Percentiles rank a stretch among this genome's conserved stretches.
Conservation (phyloP, 768 basidiomycete species). For the Leccinum rimulosum region DNA sequence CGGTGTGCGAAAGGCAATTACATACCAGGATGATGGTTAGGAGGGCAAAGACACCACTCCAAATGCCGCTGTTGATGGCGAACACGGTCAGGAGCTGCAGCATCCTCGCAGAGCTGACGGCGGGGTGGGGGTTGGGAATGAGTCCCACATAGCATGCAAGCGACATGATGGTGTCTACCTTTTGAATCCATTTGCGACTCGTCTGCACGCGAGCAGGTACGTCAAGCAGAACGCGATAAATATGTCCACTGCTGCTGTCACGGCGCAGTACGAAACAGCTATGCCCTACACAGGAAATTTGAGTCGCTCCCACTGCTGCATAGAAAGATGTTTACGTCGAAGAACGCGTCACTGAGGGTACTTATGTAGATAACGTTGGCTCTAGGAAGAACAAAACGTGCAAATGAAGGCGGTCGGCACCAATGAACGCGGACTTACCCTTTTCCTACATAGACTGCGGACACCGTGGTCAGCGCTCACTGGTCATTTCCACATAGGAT, state of each 20-base stretch:
- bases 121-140: neutral
- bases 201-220: neutral
- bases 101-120: neutral
- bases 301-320: neutral
- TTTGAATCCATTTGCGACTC: constrained; percentile 1
- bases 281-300: neutral
- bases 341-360: neutral
- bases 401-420: neutral
- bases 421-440: neutral
- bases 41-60: constrained; percentile 2
- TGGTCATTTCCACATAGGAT: neutral
- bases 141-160: neutral
- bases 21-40: constrained; percentile 1
- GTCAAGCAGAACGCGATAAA: constrained; percentile 1
- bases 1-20: neutral
- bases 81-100: constrained; percentile 6
- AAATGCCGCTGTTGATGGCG: constrained; percentile 5
- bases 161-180: neutral
- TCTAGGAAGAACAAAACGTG: neutral
- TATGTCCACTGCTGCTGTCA: constrained; percentile 1
- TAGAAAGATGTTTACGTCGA: neutral
- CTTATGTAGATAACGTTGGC: neutral
- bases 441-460: constrained; percentile 1
- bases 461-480: neutral
- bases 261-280: constrained; percentile 1